phyloP scores from a whole-genome alignment of 129 eudicot genomes.

The Logfia minima region DNA sequence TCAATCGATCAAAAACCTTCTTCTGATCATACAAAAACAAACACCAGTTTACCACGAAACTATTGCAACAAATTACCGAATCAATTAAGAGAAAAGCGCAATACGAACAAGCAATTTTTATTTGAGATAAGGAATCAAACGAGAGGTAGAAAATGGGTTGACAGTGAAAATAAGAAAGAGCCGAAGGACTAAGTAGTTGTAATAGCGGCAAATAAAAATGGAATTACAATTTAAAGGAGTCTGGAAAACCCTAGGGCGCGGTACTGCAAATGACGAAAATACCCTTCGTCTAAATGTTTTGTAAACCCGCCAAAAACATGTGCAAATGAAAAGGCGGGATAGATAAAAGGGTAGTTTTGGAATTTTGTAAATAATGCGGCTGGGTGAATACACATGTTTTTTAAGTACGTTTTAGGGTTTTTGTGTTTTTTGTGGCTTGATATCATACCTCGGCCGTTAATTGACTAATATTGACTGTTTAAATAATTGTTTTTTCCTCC shows the following conservation, averaged over 20 bases:
- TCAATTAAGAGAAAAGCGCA: neutral
- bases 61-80: neutral
- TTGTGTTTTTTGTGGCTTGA: neutral
- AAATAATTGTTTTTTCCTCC: too few species aligned
- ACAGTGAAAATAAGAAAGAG: neutral
- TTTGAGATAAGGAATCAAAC: neutral
- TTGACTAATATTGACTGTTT: too few species aligned
- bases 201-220: constrained; percentile 5
- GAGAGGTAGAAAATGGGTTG: neutral
- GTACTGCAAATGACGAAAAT: neutral
- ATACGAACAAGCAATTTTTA: neutral
- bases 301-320: neutral
- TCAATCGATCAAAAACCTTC: neutral
- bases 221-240: neutral
- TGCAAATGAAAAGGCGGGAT: neutral
- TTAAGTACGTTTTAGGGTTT: constrained; percentile 1
- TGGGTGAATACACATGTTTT: neutral
- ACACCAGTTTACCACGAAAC: neutral
- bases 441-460: neutral
- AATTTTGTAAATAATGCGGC: neutral
- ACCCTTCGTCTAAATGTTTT: neutral
- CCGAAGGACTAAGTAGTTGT: neutral
- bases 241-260: neutral
- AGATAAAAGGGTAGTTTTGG: neutral
- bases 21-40: neutral